phyloP scores from a whole-genome alignment of 1,284 basidiomycete genomes.

The Trametes polyzona region DNA sequence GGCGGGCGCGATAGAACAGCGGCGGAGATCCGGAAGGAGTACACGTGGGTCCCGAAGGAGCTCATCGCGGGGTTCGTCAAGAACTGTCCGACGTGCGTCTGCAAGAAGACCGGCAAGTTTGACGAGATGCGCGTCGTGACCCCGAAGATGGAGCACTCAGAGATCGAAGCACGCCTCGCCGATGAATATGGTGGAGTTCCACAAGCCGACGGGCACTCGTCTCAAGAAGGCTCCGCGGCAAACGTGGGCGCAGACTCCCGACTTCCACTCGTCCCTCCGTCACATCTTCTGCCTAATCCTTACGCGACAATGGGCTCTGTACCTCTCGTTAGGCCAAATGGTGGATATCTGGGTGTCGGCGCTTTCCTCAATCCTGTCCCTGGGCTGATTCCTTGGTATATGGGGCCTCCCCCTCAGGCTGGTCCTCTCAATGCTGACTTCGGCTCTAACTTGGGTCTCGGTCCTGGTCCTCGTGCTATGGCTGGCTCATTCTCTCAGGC shows the following conservation, averaged over 20 bases:
- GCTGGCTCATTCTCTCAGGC: neutral
- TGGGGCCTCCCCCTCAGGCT: neutral
- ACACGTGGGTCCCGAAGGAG: slow-evolving; percentile 82
- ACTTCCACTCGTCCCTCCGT: too few species aligned
- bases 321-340: too few species aligned
- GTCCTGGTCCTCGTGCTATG: too few species aligned
- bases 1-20: slow-evolving; percentile 79
- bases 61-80: slow-evolving; percentile 77
- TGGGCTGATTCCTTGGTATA: slow-evolving; percentile 1
- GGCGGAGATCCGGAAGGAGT: slow-evolving; percentile 60
- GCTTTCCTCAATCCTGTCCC: neutral
- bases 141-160: neutral
- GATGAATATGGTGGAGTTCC: neutral
- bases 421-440: neutral
- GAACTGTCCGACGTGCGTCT: slow-evolving; percentile 70
- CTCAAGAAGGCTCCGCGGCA: too few species aligned
- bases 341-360: too few species aligned
- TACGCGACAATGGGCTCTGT: too few species aligned
- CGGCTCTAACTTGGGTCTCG: neutral
- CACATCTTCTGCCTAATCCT: too few species aligned
- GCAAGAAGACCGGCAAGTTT: slow-evolving; percentile 41
- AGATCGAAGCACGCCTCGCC: neutral
- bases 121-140: slow-evolving; percentile 1
- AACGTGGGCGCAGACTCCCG: too few species aligned
- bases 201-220: too few species aligned